Base-by-base conservation (phyloP, 805 yeast species). In the Torulaspora franciscae region DNA sequence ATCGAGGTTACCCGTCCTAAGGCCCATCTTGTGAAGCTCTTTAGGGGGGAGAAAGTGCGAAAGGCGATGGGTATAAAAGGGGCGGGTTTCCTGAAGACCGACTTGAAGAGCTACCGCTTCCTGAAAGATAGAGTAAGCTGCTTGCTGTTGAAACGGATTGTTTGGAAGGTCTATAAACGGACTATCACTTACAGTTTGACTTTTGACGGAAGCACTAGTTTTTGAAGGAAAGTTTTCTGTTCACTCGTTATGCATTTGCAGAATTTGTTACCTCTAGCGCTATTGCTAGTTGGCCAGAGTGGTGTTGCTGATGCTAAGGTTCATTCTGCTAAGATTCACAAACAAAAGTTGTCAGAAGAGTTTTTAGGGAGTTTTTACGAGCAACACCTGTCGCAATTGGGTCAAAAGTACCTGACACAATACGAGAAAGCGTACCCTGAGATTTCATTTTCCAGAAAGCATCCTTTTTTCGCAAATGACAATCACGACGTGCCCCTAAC, bases 401-500 rank as follows among this genome's bases (percentile, higher is more conserved):
- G 83, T 46, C 70, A 73, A 55, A 83, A 83, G 67, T 84, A 84
- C 66, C 57, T 78, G 47, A 66, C 70, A 42, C 63, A 71, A 35
- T 81, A 70, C 63, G 71, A 74, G 51, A 65, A 66, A 45, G 71
- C 70, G 17, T 65, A 69, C 49, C 75, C 75, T 10, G 73, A 71
- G 50, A 57, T 68, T 51, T 54, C 57, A 11, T 58, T 62, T 32
- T 52, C 59, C 6, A 48, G 54, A 37, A 56, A 56, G 8, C 58
- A 56, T 32, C 61, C 48, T 15, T 45, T 45, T 32, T 54, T 47
- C 38, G 43, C 38, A 27, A 64, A 58, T 28, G 70, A 62, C 14
- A 79, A 75, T 29, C 88, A 83, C 63, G 83, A 84, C 54, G 75
- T 87, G 38, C 97, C 98, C 10, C 77, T 93, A 66, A 83, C 93